A percentile compares a stretch with the other conserved stretches of the same genome.
These are phyloP conservation scores for Debaryomycetaceae sp. DNA, from an alignment of 1,139 yeast genomes.

Conservation along the genomic window DNA sequence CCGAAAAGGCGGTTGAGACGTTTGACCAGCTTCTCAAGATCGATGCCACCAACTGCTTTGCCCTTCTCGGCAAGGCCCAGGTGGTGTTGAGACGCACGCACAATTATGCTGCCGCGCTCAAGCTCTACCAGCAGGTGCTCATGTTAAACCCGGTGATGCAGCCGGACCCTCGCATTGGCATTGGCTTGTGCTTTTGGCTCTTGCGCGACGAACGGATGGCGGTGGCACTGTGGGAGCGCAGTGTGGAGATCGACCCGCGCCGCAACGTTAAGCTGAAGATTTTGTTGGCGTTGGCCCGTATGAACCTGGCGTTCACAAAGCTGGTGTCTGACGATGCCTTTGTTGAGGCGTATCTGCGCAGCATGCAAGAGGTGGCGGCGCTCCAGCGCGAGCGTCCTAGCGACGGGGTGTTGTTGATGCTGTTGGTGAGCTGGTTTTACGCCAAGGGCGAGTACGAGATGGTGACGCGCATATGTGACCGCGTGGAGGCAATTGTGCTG, in stretches of 20 bases:
- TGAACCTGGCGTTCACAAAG: constrained; percentile 58
- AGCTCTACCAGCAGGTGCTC: constrained; percentile 77
- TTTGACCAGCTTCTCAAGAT: constrained; percentile 51
- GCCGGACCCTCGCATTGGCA: constrained; percentile 94
- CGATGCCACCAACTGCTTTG: constrained; percentile 61
- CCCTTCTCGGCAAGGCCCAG: constrained; percentile 83
- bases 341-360: constrained; percentile 42
- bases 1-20: constrained; percentile 63
- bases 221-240: constrained; percentile 74
- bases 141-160: constrained; percentile 68
- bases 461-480: constrained; percentile 55
- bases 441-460: constrained; percentile 54
- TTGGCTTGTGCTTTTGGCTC: constrained; percentile 92
- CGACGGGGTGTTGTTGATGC: constrained; percentile 41
- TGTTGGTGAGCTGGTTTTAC: constrained; percentile 51
- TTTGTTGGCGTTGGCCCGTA: constrained; percentile 62
- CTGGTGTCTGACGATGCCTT: constrained; percentile 62
- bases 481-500: constrained; percentile 38
- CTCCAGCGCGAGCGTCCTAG: constrained; percentile 21
- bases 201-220: constrained; percentile 79
- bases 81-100: constrained; percentile 62
- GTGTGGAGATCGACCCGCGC: constrained; percentile 52
- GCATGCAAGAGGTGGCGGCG: constrained; percentile 33
- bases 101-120: constrained; percentile 70
- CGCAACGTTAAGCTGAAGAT: constrained; percentile 59